phyloP scores from a whole-genome alignment of 73 alveolate species.

The Paramecium sexaurelia region DNA sequence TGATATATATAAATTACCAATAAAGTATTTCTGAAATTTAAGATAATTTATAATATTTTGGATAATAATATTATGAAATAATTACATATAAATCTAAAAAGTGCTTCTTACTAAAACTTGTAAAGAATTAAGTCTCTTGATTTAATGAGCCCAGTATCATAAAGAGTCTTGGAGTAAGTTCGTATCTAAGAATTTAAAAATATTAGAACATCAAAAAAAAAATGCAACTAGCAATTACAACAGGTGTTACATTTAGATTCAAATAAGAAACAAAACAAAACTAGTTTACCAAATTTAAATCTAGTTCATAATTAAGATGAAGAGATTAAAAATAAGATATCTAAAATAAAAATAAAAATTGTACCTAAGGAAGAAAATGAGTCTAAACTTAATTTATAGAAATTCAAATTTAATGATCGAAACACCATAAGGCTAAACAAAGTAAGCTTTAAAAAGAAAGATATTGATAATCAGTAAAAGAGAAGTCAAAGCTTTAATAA shows the following conservation, averaged over 20 bases:
- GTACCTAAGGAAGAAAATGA: not conserved
- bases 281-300: not conserved
- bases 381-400: not conserved
- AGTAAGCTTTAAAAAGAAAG: not conserved
- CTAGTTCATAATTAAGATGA: not conserved
- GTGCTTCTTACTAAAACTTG: not conserved
- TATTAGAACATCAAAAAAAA: not conserved
- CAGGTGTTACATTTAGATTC: not conserved
- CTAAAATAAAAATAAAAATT: not conserved
- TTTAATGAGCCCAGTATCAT: not conserved
- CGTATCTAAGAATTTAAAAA: not conserved
- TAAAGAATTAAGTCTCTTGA: not conserved
- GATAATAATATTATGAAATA: not conserved
- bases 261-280: not conserved
- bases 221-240: not conserved
- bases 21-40: not conserved
- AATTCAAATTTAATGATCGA: not conserved
- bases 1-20: not conserved
- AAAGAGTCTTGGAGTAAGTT: not conserved
- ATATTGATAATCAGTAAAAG: not conserved
- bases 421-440: not conserved
- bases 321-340: not conserved
- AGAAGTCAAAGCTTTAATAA: slow-evolving; percentile 14
- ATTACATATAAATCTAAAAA: not conserved
- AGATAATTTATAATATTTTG: not conserved